Evolutionary conservation across 768 basidiomycete genomes (phyloP), one percentile per base, ranked within the genome.

Genomic region (Psilocybe subaeruginosa): DNA sequence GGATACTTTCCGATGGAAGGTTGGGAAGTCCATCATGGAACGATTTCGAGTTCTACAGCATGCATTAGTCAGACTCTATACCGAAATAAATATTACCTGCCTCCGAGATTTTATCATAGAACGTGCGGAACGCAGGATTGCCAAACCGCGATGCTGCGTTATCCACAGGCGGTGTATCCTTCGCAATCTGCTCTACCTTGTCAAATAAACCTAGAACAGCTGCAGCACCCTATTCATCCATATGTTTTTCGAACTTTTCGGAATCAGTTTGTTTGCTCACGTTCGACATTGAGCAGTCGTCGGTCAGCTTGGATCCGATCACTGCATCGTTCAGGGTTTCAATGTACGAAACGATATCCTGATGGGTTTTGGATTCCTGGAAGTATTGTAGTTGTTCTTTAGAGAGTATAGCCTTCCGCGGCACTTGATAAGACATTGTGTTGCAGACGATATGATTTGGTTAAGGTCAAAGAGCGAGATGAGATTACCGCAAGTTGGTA

Each of bases 91-190:
- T 45, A 39, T 4, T 30, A 30, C 63, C 63, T 72, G 90, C 95
- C 77, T 90, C 82, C 16, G 78, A 69, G 6, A 98, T 80, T 67
- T 85, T 84, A 76, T 98, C 96, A 66, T 95, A 93, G 71, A 99
- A 97, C 0, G 85, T 86, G 67, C 91, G 81, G 75, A 99, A 99
- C 0, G 97, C 97, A 3, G 97, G 97, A 74, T 99, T 99, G 1
- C 97, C 97, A 69, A 99, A 99, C 31, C 97, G 81, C 43, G 96
- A 98, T 3, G 89, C 89, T 53, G 88, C 82, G 72, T 97, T 99
- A 65, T 95, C 90, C 16, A 96, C 87, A 0, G 96, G 89, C 1
- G 97, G 97, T 0, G 87, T 95, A 3, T 79, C 82, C 16, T 80
- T 78, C 8, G 86, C 92, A 11, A 91, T 77, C 16, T 77, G 71